Base-by-base conservation (phyloP, 495 filamentous ascomycete species). In the Penicillium chermesinum region DNA sequence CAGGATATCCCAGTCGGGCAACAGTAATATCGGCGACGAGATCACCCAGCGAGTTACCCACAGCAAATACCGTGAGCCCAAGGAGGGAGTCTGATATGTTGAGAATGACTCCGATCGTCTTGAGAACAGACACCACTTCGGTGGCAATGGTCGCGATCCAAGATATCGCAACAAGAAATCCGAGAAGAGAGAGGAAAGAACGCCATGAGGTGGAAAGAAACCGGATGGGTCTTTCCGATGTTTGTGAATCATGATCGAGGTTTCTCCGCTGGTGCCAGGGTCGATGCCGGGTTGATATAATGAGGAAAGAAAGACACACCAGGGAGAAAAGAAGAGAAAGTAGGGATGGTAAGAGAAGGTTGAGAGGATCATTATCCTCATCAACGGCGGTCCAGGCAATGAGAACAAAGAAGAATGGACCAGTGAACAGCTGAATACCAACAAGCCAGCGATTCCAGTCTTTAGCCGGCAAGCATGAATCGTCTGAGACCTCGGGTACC, bases 131-230 rank as follows among this genome's bases (percentile, higher is more conserved):
- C 6, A 99, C 94, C 13, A 99, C 94, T 66, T 99, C 94, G 18
- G 88, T 88, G 12, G 94, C 94, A 38, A 99, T 89, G 10, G 89
- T 95, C 16, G 86, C 89, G 51, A 99, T 97, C 94, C 94, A 99
- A 18, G 87, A 83, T 18, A 97, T 91, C 45, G 81, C 78, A 46
- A 99, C 91, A 7, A 84, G 65, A 62, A 99, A 99, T n/a, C 94
- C 94, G 0, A 91, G 69, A 55, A 94, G 87, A 64, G 88, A 91
- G 35, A 96, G 76, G 10, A 90, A 63, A 35, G 81, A 81, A 25
- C 89, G 83, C 69, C 85, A 87, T 43, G 73, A 43, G 67, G 6
- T 25, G 38, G 79, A 88, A 39, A 77, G 82, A 71, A 54, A 65
- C 66, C 10, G 74, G 69, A 18, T 25, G 19, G 7, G 18, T 40